Conservation (phyloP, 2,329 filamentous ascomycete species). For the Knoxdaviesia capensis region DNA sequence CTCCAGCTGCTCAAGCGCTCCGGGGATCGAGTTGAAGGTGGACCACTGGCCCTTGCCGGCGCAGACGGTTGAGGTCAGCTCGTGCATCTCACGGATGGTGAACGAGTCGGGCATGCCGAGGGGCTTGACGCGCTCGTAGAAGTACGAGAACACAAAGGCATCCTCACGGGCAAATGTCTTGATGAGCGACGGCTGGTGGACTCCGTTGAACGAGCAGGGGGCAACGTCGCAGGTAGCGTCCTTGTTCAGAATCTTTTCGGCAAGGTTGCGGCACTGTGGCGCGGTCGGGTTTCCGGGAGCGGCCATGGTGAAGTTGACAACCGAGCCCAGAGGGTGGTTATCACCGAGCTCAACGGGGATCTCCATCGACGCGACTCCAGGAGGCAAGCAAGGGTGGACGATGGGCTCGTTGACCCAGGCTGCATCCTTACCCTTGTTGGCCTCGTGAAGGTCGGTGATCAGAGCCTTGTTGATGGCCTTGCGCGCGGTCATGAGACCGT, state of each 20-base stretch:
- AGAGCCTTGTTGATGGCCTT: constrained; percentile 64
- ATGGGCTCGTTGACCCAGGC: constrained; percentile 54
- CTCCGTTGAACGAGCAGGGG: constrained; percentile 96
- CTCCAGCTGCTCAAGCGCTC: constrained; percentile 59
- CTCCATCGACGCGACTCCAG: constrained; percentile 48
- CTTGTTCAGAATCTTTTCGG: constrained; percentile 82
- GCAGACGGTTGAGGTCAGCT: constrained; percentile 71
- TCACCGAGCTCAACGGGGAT: constrained; percentile 53
- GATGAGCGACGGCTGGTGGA: constrained; percentile 78
- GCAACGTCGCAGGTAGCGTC: constrained; percentile 60
- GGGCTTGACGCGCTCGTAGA: constrained; percentile 84
- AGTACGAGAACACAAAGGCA: constrained; percentile 94
- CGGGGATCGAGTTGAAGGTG: constrained; percentile 55
- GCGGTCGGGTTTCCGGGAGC: constrained; percentile 58
- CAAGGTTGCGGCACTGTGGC: constrained; percentile 73
- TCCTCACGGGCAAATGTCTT: constrained; percentile 89
- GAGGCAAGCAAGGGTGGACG: constrained; percentile 68
- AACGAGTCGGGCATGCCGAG: constrained; percentile 98
- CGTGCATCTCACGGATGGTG: constrained; percentile 74
- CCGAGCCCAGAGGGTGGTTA: constrained; percentile 41
- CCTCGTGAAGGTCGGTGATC: constrained; percentile 48
- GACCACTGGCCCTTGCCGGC: constrained; percentile 60
- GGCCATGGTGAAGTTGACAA: constrained; percentile 63
- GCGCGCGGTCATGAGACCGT: constrained; percentile 87
- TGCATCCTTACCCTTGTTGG: constrained; percentile 31